Evolutionary conservation across 2,329 filamentous ascomycete genomes (phyloP), one percentile per base, ranked within the genome.

Genomic region (Metarhizium guizhouense): DNA sequence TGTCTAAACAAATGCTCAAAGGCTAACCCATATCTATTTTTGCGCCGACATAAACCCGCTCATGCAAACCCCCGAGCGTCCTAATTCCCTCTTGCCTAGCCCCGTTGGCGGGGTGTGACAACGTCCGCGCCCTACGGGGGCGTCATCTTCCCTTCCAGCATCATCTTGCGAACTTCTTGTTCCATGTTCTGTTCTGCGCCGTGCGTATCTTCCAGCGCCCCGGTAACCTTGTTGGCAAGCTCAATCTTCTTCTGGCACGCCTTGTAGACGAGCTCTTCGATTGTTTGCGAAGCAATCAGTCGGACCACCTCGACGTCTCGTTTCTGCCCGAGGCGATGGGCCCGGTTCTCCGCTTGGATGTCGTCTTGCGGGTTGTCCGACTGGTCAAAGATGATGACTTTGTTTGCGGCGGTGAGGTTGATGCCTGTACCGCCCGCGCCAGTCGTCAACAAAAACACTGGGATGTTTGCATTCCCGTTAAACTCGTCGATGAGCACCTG

Each of bases 351-450:
- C 0, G 94, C 94, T 70, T 99, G 94, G n/a, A 96, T 85, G 67
- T 99, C 94, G 63, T 97, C 93, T 68, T 99, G 94, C 0, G 94
- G 94, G 64, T 99, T 99, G 74, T 96, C 96, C n/a, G 86, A 90
- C 60, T 88, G 88, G 71, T 99, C 94, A 68, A 97, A 96, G 65
- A 99, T 94, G 71, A 99, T 84, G 63, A 99, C 93, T 72, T 96
- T 97, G 76, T 97, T 97, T 4, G 94, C 94, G 40, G 88, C 89
- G 7, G 93, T 94, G 54, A 99, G 74, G 70, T 99, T 99, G 74
- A 99, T 95, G 45, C 94, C 94, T 0, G 93, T 94, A n/a, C 94
- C 94, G 53, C 94, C 94, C 0, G 93, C 92, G 58, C 91, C 93
- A 0, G 94, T 99, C 1, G 89, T 94, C 6, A 99, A 81, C 61